A percentile compares a stretch with the other conserved stretches of the same genome.
phyloP scores from a whole-genome alignment of 148 eudicot species.

The Diospyros kaki region DNA sequence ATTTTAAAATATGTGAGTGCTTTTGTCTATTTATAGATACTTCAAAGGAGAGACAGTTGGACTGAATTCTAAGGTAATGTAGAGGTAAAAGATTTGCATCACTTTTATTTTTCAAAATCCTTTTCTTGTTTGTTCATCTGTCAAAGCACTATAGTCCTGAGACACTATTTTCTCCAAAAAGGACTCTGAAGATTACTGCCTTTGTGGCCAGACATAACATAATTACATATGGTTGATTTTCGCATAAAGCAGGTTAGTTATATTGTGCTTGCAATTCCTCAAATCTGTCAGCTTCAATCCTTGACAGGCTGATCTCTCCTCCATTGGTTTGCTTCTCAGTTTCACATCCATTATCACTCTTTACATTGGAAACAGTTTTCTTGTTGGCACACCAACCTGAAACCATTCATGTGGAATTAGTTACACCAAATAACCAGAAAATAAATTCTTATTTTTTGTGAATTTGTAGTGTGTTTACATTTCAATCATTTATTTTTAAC shows the following conservation, averaged over 20 bases:
- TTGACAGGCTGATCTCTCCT: neutral
- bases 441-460: slow-evolving; percentile 19
- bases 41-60: slow-evolving; percentile 12
- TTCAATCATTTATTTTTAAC: slow-evolving; percentile 21
- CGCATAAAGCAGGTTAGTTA: neutral
- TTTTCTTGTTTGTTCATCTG: neutral
- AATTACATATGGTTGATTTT: neutral
- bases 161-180: neutral
- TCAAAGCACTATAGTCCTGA: neutral
- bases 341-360: slow-evolving; percentile 9
- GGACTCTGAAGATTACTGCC: slow-evolving; percentile 3
- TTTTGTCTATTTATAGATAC: neutral
- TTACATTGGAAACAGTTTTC: slow-evolving; percentile 11
- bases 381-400: slow-evolving; percentile 16
- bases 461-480: slow-evolving; percentile 15
- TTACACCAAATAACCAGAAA: slow-evolving; percentile 33
- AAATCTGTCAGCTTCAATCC: neutral
- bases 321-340: neutral
- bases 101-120: neutral
- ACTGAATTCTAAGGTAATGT: neutral
- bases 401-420: slow-evolving; percentile 59
- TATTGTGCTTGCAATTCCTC: neutral
- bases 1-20: neutral
- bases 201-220: neutral
- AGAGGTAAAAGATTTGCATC: slow-evolving; percentile 13